These are phyloP conservation scores for Tuber calosporum DNA, from an alignment of 495 filamentous ascomycete species.

Conservation along the genomic window DNA sequence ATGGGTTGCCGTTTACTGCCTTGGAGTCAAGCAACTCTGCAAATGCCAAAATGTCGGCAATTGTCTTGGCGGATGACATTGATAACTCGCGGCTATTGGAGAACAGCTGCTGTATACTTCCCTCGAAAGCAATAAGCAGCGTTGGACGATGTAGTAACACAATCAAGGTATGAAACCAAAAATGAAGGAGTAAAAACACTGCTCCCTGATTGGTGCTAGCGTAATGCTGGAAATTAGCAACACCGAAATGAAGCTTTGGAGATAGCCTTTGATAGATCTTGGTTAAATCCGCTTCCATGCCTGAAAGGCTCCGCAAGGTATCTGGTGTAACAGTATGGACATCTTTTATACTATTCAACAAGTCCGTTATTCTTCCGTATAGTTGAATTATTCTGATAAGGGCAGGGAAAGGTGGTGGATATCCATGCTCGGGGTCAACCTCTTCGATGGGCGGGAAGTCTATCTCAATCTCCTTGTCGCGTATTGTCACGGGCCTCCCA, in stretches of 20 bases:
- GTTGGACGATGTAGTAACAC: slow-evolving; percentile 78
- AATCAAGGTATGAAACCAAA: slow-evolving; percentile 85
- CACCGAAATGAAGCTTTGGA: slow-evolving; percentile 66
- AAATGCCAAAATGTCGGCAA: slow-evolving; percentile 74
- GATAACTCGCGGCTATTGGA: slow-evolving; percentile 71
- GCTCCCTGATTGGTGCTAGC: slow-evolving; percentile 68
- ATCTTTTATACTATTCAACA: slow-evolving; percentile 74
- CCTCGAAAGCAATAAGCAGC: slow-evolving; percentile 67
- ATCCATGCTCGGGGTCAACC: slow-evolving; percentile 52
- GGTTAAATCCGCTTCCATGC: slow-evolving; percentile 70
- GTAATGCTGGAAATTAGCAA: slow-evolving; percentile 68
- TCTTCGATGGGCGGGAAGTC: slow-evolving; percentile 61
- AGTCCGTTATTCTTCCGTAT: slow-evolving; percentile 71
- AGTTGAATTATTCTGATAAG: slow-evolving; percentile 75
- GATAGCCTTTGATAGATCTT: slow-evolving; percentile 71
- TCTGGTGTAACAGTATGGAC: slow-evolving; percentile 66
- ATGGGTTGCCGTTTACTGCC: slow-evolving; percentile 76
- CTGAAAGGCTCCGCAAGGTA: slow-evolving; percentile 58
- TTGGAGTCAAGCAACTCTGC: slow-evolving; percentile 70
- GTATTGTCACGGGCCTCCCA: slow-evolving; percentile 68
- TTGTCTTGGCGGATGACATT: slow-evolving; percentile 83
- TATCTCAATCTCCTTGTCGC: slow-evolving; percentile 73
- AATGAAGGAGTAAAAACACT: slow-evolving; percentile 79
- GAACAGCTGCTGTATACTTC: slow-evolving; percentile 59
- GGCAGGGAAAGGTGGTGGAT: slow-evolving; percentile 69